phyloP scores from a whole-genome alignment of 2,329 filamentous ascomycete species.

The Pestalotiopsis sp. region DNA sequence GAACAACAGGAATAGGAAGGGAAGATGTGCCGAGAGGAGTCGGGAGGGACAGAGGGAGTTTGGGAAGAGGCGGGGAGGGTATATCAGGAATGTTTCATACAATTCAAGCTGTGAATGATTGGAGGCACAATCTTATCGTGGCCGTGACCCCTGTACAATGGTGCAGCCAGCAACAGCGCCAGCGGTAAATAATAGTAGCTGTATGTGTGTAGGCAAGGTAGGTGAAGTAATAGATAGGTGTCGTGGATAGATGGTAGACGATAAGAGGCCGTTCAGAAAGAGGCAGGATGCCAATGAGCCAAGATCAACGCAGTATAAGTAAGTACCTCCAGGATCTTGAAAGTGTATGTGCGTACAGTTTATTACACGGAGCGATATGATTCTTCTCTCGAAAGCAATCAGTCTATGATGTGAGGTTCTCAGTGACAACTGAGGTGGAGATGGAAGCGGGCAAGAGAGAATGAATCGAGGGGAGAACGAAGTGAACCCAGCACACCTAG shows the following conservation, averaged over 20 bases:
- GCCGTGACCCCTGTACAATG: background rate
- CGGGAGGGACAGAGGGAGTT: background rate
- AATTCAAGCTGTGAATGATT: conserved; percentile 8
- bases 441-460: background rate
- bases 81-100: conserved; percentile 13
- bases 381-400: background rate
- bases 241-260: background rate
- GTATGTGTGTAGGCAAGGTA: background rate
- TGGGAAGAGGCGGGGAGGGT: conserved; percentile 11
- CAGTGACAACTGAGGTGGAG: background rate
- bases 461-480: background rate
- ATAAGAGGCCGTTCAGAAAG: background rate
- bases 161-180: background rate
- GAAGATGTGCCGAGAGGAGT: background rate
- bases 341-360: background rate
- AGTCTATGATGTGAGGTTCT: background rate
- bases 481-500: background rate
- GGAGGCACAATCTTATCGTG: conserved; percentile 15
- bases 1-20: background rate
- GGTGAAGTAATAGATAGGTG: background rate
- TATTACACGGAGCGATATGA: background rate
- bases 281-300: background rate
- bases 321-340: background rate
- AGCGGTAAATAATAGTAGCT: too few species aligned
- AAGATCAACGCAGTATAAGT: background rate